Base-by-base conservation (phyloP, 2,329 filamentous ascomycete species). In the Elsinoe perseae region DNA sequence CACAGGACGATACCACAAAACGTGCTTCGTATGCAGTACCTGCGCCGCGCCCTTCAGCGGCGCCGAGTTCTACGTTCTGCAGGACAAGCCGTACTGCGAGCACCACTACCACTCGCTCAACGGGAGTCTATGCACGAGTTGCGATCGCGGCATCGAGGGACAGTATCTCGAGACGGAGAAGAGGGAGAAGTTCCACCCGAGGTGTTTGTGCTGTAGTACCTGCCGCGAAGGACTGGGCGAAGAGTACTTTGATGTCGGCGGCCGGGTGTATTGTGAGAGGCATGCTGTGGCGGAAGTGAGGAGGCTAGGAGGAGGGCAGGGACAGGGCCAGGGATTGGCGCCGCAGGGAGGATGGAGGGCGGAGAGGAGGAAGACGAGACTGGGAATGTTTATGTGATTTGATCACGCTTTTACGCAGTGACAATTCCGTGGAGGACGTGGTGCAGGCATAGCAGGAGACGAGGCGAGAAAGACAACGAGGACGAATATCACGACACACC, bases 71-170 rank as follows among this genome's bases (percentile, higher is more conserved):
- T 98, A 98, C 68, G 91, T 98, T 9, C 81, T 90, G 58, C 74
- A 86, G 61, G 89, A 98, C 71, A 79, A 83, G 58, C 93, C 93
- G 0, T 96, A 92, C 72, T 97, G 93, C 71, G 86, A 89, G 62
- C 83, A 85, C 50, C 90, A 97, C 71, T 98, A 97, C 68, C 93
- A 98, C 73, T 81, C 87, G 69, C 79, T 93, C 30, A 97, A 97
- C 64, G 86, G 86, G 52, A 95, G 89, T 46, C 74, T 96, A 1
- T 98, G 93, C 68, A 80, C 81, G 14, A 80, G 79, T 27, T 98
- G 93, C 69, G 80, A 87, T 61, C 76, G 77, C 9, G 93, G 93
- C 12, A 97, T 98, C 62, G 93, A 98, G 70, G 93, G 93, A 0
- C 85, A 91, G 63, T 98, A 95, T 65, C 77, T 96, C 34, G 90